Base-by-base conservation (phyloP, 805 yeast genomes). In the Candida nanaspora region DNA sequence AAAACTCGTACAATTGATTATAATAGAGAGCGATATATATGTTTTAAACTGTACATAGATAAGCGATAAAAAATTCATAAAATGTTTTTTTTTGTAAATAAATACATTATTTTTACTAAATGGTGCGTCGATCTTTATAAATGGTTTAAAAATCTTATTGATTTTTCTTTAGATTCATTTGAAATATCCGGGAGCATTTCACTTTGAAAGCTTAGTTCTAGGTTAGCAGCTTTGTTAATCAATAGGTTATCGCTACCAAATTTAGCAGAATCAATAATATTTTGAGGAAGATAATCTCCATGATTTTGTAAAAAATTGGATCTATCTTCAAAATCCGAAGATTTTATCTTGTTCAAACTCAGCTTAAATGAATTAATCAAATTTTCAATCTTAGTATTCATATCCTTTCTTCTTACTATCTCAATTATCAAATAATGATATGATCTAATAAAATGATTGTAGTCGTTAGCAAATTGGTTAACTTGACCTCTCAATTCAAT, bases 281-380 rank as follows among this genome's bases (percentile, higher is more conserved):
- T 56, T 31, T 52, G 56, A 1, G 89, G 89, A 13, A 82, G 58
- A 46, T 57, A 81, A 32, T 71, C 72, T 0, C 80, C 82, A 56
- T 78, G 66, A 5, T 59, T 53, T 2, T 53, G 47, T 35, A 77
- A 46, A 46, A 82, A 82, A 10, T 51, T 40, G 16, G 61, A 50
- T 32, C 85, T 61, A 11, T 57, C 52, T 1, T 51, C 53, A 29
- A 56, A 52, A 45, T 82, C 88, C 2, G 69, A 67, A 4, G 56
- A 51, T 38, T 68, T 65, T 4, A 76, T 48, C 4, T 52, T 40
- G 14, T 61, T 47, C 14, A 81, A 51, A 35, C 66, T 62, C 0
- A 48, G 35, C 37, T 69, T 61, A 47, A 81, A 69, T 1, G 65
- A 65, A 6, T 62, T 54, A 2, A 78, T 53, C 2, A 75, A 47